Conservation (phyloP, 169 alveolate genomes). For the Plasmodium sp. region DNA sequence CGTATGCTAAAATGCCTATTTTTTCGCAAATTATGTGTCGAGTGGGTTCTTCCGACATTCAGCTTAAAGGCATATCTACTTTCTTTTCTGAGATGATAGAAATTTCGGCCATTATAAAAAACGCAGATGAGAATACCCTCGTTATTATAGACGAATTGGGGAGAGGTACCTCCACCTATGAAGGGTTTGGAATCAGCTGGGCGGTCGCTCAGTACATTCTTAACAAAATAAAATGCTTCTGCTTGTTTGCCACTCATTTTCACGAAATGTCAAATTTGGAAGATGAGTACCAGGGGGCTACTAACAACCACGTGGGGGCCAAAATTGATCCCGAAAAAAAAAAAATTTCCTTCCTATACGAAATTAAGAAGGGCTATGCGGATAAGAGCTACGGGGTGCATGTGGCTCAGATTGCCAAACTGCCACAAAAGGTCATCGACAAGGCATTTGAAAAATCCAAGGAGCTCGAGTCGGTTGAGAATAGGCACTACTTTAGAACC, state of each 20-base stretch:
- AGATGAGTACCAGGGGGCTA: slow-evolving; percentile 87
- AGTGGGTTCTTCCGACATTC: slow-evolving; percentile 98
- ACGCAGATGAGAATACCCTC: slow-evolving; percentile 92
- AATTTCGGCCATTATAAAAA: slow-evolving; percentile 93
- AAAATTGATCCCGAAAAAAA: slow-evolving; percentile 76
- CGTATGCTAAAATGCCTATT: slow-evolving; percentile 92
- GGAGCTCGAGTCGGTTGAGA: slow-evolving; percentile 71
- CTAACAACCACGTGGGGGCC: slow-evolving; percentile 88
- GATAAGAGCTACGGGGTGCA: slow-evolving; percentile 95
- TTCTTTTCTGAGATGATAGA: slow-evolving; percentile 98
- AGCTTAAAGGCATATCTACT: slow-evolving; percentile 95
- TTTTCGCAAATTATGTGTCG: slow-evolving; percentile 95
- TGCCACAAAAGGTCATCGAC: slow-evolving; percentile 87
- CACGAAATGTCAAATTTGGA: slow-evolving; percentile 95
- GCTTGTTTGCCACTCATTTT: slow-evolving; percentile 99
- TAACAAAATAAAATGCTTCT: slow-evolving; percentile 91
- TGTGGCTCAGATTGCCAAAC: slow-evolving; percentile 94
- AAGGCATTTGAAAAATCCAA: slow-evolving; percentile 73
- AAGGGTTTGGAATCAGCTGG: slow-evolving; percentile 98
- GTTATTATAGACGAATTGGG: slow-evolving; percentile 98
- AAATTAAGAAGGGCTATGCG: slow-evolving; percentile 92
- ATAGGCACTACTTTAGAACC: slow-evolving; percentile 57
- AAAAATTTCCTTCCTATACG: slow-evolving; percentile 88
- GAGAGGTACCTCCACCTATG: slow-evolving; percentile 97
- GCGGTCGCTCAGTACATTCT: slow-evolving; percentile 95